Base-by-base conservation (phyloP, 495 filamentous ascomycete genomes). In the Paragyromitra xinjiangensis region DNA sequence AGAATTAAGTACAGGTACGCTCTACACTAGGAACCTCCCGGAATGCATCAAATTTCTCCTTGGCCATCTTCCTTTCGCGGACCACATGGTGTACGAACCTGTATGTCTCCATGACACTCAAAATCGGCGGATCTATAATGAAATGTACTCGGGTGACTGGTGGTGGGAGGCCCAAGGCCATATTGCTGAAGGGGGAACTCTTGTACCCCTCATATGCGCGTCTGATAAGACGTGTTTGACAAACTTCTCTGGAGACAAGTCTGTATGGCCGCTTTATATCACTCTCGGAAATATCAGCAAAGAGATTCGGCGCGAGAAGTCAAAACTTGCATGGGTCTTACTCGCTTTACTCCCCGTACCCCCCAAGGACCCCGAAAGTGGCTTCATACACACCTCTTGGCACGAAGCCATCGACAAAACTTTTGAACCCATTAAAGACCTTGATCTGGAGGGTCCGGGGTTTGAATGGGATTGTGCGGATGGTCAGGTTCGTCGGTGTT, bases 181-280 rank as follows among this genome's bases (percentile, higher is more conserved):
- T 1, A 51, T 16, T 3, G 6, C 29, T 7, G 12, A 16, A 1
- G 69, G 61, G 1, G 29, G 59, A 45, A 73, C 11, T 7, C 0
- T 73, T 0, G 24, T 66, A 2, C 69, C 40, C 1, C 34, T 51
- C 6, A 42, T 72, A 16, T 67, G 19, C 0, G 8, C 29, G 7
- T 72, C 42, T 1, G 26, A 67, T 24, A 64, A 64, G 24, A 72
- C 59, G 3, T 8, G 11, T 1, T 50, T 74, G 12, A 69, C 48
- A 40, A 74, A 59, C 42, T 74, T 69, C n/a, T 74, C 16, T 1
- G 29, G 45, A 11, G 44, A 74, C 12, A 69, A 74, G 45, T 42
- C 39, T 9, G 44, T 34, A 14, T 69, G 48, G 71, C 71, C 48
- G 0, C 42, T 50, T 24, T 12, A 55, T n/a, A 74, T 74, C 1